Base-by-base conservation (phyloP, 352 stramenopile species). In the Globisporangium orthogonon region DNA sequence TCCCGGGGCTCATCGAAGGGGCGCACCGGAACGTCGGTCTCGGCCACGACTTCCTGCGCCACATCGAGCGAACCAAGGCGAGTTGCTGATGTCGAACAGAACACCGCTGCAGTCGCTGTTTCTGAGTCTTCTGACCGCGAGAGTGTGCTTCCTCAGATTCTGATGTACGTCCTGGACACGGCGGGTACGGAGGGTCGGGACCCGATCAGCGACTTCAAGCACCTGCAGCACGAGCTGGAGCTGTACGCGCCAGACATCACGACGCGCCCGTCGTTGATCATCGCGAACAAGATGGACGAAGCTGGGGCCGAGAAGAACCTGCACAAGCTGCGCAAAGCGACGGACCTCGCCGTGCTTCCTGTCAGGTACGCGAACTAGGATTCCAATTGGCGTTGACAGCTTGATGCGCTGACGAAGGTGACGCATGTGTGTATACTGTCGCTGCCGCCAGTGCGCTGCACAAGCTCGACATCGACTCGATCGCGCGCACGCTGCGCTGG, bases 1-100 rank as follows among this genome's bases (percentile, higher is more conserved):
- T 96, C 52, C 87, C 87, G 4, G 87, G 87, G 15, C 73, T 96
- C 41, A 95, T 96, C 46, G 86, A 96, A 54, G 87, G 87, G 29
- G 97, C 97, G 0, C 86, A 98, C 54, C 76, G 86, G 11, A 98
- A 98, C 60, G 90, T 97, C 54, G 97, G 97, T n/a, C 76, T 99
- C n/a, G 97, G 97, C 30, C 91, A 97, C 61, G 92, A 97, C 41
- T 99, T 99, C 66, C 70, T 99, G 53, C 78, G 97, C 28, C 97
- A 99, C 72, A 98, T 99, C 48, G 95, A 99, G 70, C 91, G 97
- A 37, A 99, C 97, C 62, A 96, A 97, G 63, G 94, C 98, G 60
- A 57, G 46, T 18, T 35, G 29, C 40, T 18, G 17, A 29, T 0
- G 14, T n/a, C n/a, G n/a, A n/a, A n/a, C 11, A n/a, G 11, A 40